Evolutionary conservation across 176 grass and related monocot species (phyloP).

Genomic region (Pontederia paniculata): DNA sequence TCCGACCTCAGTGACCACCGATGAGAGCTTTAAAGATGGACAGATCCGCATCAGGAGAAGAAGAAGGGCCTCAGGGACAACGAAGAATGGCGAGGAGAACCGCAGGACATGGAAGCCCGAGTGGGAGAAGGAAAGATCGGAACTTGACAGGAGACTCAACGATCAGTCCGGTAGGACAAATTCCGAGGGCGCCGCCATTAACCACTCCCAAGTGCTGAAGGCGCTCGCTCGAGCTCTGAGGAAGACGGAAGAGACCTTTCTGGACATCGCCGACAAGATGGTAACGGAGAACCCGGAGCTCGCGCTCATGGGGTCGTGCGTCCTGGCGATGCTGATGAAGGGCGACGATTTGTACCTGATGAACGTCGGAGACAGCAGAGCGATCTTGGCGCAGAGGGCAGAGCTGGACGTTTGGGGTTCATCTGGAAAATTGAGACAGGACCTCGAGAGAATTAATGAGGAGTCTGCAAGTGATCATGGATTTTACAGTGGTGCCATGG

Average conservation of each 20-base stretch:
- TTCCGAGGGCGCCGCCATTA: not conserved
- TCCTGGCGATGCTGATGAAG: constrained; percentile 85
- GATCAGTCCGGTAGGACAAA: not conserved
- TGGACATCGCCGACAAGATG: constrained; percentile 45
- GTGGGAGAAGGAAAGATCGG: not conserved
- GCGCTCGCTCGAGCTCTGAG: constrained; percentile 44
- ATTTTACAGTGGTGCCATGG: constrained; percentile 20
- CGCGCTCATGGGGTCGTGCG: constrained; percentile 70
- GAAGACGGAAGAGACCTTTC: constrained; percentile 65
- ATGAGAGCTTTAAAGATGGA: too few species aligned
- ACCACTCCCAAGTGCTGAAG: constrained; percentile 40
- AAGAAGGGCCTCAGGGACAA: constrained; percentile 4
- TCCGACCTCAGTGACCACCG: too few species aligned
- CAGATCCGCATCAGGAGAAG: not conserved
- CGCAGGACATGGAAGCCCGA: not conserved
- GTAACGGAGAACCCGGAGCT: constrained; percentile 54
- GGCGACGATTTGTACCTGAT: constrained; percentile 60
- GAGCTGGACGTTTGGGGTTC: constrained; percentile 35
- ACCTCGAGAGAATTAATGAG: constrained; percentile 25
- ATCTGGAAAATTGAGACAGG: constrained; percentile 28
- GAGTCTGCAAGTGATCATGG: constrained; percentile 46
- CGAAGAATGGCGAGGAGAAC: not conserved
- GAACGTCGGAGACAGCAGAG: constrained; percentile 83
- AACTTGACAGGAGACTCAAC: constrained; percentile 9
- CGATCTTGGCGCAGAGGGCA: constrained; percentile 39